Conservation (phyloP, 805 yeast genomes). For the Yarrowia alimentaria region DNA sequence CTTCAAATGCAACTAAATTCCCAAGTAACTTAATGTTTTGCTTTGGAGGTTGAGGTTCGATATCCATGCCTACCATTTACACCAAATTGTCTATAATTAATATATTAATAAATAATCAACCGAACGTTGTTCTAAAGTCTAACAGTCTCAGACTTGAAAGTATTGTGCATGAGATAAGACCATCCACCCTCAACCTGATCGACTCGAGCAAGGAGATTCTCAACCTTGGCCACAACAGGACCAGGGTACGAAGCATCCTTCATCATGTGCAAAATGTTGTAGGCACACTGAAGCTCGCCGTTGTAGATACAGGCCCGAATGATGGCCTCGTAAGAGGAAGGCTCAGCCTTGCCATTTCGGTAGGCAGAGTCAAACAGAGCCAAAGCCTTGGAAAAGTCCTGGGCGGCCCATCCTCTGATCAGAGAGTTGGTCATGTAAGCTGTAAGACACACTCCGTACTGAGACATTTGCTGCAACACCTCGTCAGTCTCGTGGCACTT, state of each 20-base stretch:
- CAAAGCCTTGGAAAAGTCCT: slow-evolving; percentile 34
- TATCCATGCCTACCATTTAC: too few relatives aligned
- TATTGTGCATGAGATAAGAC: slow-evolving; percentile 25
- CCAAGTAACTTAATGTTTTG: too few relatives aligned
- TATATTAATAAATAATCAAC: slow-evolving; percentile 23
- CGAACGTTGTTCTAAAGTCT: slow-evolving; percentile 27
- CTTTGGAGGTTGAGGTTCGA: too few relatives aligned
- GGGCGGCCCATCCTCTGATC: slow-evolving; percentile 41
- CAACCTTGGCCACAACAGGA: slow-evolving; percentile 38
- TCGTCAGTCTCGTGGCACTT: slow-evolving; percentile 35
- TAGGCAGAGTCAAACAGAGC: slow-evolving; percentile 37
- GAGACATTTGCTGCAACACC: slow-evolving; percentile 40
- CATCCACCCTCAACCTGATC: slow-evolving; percentile 11
- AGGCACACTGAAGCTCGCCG: slow-evolving; percentile 34
- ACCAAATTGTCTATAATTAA: too few relatives aligned
- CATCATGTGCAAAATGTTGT: slow-evolving; percentile 35
- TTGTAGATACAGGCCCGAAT: slow-evolving; percentile 38
- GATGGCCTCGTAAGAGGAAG: slow-evolving; percentile 41
- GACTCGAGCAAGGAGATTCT: slow-evolving; percentile 10
- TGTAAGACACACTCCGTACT: slow-evolving; percentile 37
- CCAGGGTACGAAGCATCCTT: slow-evolving; percentile 35
- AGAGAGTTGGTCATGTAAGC: slow-evolving; percentile 41
- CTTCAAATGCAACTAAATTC: too few relatives aligned
- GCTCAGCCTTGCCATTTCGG: slow-evolving; percentile 35
- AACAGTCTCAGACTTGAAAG: slow-evolving; percentile 23